phyloP scores from a whole-genome alignment of 2,329 filamentous ascomycete genomes.

The Daldinia sp. region DNA sequence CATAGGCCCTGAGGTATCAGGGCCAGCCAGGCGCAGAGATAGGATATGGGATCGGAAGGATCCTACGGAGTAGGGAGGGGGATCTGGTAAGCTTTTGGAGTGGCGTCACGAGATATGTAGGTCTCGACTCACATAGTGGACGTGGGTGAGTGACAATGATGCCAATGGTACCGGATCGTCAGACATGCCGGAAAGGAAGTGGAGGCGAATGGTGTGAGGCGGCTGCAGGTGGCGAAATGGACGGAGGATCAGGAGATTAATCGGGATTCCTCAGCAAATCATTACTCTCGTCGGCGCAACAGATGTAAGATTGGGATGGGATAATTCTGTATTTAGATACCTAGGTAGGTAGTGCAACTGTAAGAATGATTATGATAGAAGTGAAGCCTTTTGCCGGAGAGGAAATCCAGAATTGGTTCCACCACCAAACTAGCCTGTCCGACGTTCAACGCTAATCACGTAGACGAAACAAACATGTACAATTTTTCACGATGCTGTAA shows the following conservation, averaged over 20 bases:
- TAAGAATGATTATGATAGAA: not conserved
- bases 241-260: not conserved
- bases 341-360: not conserved
- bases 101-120: conserved; percentile 4
- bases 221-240: not conserved
- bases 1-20: conserved; percentile 92
- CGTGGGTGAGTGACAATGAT: conserved; percentile 93
- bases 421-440: conserved; percentile 9
- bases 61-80: conserved; percentile 68
- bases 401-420: conserved; percentile 1
- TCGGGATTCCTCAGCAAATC: conserved; percentile 15
- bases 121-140: conserved; percentile 81
- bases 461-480: not conserved
- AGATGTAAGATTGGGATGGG: not conserved
- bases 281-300: conserved; percentile 12
- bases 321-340: not conserved
- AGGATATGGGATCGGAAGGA: conserved; percentile 85
- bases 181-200: conserved; percentile 49
- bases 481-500: conserved; percentile 22
- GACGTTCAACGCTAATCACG: conserved; percentile 7
- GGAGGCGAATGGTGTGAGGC: conserved; percentile 10
- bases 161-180: conserved; percentile 72
- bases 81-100: conserved; percentile 10
- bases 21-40: conserved; percentile 91
- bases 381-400: not conserved